phyloP scores from a whole-genome alignment of 208 protist species.

The Crithidia acanthocephali region DNA sequence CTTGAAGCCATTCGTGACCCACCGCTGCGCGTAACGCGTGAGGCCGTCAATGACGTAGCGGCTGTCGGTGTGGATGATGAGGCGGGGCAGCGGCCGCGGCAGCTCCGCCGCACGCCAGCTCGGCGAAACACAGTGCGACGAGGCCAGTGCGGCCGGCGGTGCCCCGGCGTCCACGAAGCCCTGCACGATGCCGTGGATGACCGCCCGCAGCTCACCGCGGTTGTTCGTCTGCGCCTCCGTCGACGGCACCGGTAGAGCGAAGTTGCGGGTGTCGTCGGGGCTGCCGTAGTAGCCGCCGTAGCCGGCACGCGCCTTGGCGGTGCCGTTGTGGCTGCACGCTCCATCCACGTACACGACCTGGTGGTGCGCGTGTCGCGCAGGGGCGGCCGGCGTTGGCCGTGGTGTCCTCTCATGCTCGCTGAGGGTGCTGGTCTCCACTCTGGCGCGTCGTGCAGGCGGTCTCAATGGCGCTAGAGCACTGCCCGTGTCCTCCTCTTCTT shows the following conservation, averaged over 20 bases:
- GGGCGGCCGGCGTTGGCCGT: neutral
- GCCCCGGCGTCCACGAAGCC: slow-evolving; percentile 42
- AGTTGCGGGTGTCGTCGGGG: slow-evolving; percentile 65
- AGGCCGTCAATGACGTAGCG: slow-evolving; percentile 76
- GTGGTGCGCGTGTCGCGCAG: neutral
- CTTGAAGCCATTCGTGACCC: slow-evolving; percentile 64
- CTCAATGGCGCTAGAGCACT: neutral
- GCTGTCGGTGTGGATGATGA: slow-evolving; percentile 82
- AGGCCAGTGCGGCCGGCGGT: neutral
- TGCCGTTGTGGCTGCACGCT: slow-evolving; percentile 78
- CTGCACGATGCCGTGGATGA: slow-evolving; percentile 76
- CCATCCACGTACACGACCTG: slow-evolving; percentile 85
- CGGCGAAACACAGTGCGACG: slow-evolving; percentile 10
- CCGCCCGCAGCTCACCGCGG: slow-evolving; percentile 74
- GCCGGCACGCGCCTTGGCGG: slow-evolving; percentile 46
- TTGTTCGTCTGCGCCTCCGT: slow-evolving; percentile 86
- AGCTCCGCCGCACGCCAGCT: slow-evolving; percentile 12
- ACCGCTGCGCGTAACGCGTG: slow-evolving; percentile 53
- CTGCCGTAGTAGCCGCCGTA: slow-evolving; percentile 85
- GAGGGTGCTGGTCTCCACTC: neutral
- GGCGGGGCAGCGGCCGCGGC: slow-evolving; percentile 31
- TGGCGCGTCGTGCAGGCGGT: neutral
- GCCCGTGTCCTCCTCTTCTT: neutral
- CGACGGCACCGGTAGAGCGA: slow-evolving; percentile 54
- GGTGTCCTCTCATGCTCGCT: neutral